Base-by-base conservation (phyloP, 2,329 filamentous ascomycete genomes). In the Aureobasidium zeae region DNA sequence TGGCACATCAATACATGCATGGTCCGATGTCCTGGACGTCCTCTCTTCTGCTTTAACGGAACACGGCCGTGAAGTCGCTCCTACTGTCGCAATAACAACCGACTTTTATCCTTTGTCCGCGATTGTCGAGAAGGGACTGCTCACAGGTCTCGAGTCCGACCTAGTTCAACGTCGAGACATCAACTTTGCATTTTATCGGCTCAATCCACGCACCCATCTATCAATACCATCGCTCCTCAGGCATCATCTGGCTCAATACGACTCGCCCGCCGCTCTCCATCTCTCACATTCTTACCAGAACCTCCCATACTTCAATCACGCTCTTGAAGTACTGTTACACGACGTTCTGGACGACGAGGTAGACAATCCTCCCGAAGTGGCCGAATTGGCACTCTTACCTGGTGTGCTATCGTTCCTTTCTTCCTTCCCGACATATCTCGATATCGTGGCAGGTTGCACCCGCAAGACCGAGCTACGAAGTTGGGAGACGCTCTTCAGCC, bases 41-140 rank as follows among this genome's bases (percentile, higher is more conserved):
- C 68, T 96, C 29, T 74, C 79, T 25, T 81, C 82, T 15, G 77
- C 79, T 17, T 77, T 79, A 6, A 68, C 71, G 26, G 81, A 85
- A 49, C 64, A 76, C 17, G 71, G 73, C 10, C 76, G 79, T 49
- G 85, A 93, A 41, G 63, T 93, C 3, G 82, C 85, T 2, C 71
- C 76, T 7, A 77, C 85, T 2, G 80, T 94, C 9, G 76, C 81
- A 17, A 77, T 96, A 44, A 75, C 83, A 0, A 71, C 94, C n/a
- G 91, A 98, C 61, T 98, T 96, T 62, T 96, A 96, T 56, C 91
- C 91, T 0, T 67, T 96, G 11, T 94, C 88, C 1, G 77, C 89
- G 2, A 67, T 95, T 4, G 68, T 94, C n/a, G 81, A 80, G 47
- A 95, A 95, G 61, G 89, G 86, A 1, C 86, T 96, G 47, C 71